A percentile compares a stretch with the other conserved stretches of the same genome.
Evolutionary conservation across 768 basidiomycete genomes (phyloP).

Genomic region (Piloderma croceum): DNA sequence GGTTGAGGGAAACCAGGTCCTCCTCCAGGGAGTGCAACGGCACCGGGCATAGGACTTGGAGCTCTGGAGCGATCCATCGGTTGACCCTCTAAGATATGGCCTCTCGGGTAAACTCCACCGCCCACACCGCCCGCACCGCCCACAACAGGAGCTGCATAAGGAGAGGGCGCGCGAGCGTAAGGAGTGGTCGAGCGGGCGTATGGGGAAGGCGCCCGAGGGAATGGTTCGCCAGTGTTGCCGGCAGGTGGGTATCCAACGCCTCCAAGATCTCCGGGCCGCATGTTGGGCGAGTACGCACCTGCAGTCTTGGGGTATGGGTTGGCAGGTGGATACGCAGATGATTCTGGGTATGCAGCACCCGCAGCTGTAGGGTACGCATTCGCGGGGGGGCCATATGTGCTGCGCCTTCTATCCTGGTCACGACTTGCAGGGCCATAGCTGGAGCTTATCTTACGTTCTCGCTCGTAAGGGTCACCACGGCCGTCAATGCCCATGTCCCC

Average conservation of each 20-base stretch:
- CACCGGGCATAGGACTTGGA: conserved; percentile 7
- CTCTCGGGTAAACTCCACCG: conserved; percentile 45
- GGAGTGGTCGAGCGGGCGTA: conserved; percentile 41
- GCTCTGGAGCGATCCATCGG: conserved; percentile 13
- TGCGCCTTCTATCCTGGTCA: conserved; percentile 37
- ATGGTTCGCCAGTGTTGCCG: conserved; percentile 31
- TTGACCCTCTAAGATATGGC: conserved; percentile 49
- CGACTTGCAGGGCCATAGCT: conserved; percentile 39
- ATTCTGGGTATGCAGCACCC: conserved; percentile 3
- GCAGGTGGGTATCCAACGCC: conserved; percentile 31
- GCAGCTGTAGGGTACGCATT: conserved; percentile 19
- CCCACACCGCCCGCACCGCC: conserved; percentile 5
- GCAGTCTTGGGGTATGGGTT: conserved; percentile 14
- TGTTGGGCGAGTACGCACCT: conserved; percentile 42
- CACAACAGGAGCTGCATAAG: conserved; percentile 15
- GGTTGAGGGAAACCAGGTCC: conserved; percentile 21
- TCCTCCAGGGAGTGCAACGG: conserved; percentile 2
- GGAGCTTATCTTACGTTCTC: conserved; percentile 31
- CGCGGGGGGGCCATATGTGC: conserved; percentile 13
- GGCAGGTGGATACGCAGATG: conserved; percentile 14
- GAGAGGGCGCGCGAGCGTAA: conserved; percentile 30
- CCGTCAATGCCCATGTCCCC: conserved; percentile 34
- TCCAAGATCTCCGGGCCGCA: conserved; percentile 40
- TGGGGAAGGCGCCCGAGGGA: too few species aligned
- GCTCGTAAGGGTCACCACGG: conserved; percentile 26